phyloP scores from a whole-genome alignment of 139 green algal species.

The Raphidocelis subcapitata region DNA sequence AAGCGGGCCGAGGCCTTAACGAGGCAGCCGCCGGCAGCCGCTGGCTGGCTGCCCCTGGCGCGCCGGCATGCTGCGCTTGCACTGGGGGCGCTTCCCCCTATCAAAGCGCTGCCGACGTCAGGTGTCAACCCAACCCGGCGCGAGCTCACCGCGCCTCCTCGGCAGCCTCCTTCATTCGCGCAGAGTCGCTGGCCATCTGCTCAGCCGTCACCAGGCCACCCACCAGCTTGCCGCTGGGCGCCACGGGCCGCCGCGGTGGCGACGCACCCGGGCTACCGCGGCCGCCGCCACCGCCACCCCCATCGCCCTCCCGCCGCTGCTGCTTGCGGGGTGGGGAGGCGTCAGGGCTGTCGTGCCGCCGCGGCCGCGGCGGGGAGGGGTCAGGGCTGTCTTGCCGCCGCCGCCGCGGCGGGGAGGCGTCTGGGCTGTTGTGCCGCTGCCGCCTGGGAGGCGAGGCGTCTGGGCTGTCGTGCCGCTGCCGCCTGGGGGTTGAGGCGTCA shows the following conservation, averaged over 20 bases:
- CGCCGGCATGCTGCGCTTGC: neutral
- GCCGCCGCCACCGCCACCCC: neutral
- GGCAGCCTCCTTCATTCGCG: slow-evolving; percentile 20
- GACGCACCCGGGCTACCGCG: slow-evolving; percentile 20
- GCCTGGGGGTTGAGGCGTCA: slow-evolving; percentile 20
- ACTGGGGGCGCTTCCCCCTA: too few relatives aligned
- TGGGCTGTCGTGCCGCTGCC: slow-evolving; percentile 21
- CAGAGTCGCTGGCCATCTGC: slow-evolving; percentile 37
- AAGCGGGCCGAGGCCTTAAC: neutral
- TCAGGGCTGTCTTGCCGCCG: slow-evolving; percentile 26
- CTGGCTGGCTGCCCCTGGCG: neutral
- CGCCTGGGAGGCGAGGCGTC: slow-evolving; percentile 25
- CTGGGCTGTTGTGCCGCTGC: slow-evolving; percentile 1
- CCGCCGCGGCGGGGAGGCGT: slow-evolving; percentile 5
- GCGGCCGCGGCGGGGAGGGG: slow-evolving; percentile 20
- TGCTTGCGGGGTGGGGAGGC: slow-evolving; percentile 19
- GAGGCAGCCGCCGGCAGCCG: neutral
- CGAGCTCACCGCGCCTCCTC: slow-evolving; percentile 39
- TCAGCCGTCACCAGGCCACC: slow-evolving; percentile 54
- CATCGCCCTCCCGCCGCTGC: slow-evolving; percentile 1
- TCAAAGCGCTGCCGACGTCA: too few relatives aligned
- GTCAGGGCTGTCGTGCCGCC: slow-evolving; percentile 20
- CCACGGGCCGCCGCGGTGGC: slow-evolving; percentile 21
- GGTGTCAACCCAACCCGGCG: too few relatives aligned
- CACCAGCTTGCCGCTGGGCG: slow-evolving; percentile 55